Conservation (phyloP, 2,329 filamentous ascomycete genomes). For the Aspergillus puulaauensis region DNA sequence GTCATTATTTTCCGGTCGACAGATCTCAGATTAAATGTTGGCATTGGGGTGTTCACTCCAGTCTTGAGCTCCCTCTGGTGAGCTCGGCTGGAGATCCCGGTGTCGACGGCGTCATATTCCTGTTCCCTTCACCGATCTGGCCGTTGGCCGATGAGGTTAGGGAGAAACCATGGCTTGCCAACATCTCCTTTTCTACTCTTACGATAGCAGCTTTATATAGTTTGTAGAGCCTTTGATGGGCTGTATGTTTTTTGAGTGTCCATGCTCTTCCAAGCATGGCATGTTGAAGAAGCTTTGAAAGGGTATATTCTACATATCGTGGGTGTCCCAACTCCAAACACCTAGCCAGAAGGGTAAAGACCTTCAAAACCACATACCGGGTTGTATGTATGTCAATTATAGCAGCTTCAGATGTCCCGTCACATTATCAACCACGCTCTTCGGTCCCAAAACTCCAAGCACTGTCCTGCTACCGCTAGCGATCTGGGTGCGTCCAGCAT, state of each 20-base stretch:
- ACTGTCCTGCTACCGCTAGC: conserved; percentile 90
- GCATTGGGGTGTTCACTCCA: conserved; percentile 48
- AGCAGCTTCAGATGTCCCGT: conserved; percentile 83
- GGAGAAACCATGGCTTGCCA: conserved; percentile 81
- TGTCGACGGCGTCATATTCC: conserved; percentile 78
- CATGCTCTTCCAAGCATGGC: neutral
- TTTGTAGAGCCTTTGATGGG: neutral
- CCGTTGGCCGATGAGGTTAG: conserved; percentile 87
- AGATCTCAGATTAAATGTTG: conserved; percentile 78
- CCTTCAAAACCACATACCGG: neutral
- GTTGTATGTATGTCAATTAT: conserved; percentile 43
- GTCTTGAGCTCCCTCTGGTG: conserved; percentile 71
- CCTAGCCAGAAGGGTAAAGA: neutral
- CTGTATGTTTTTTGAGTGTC: neutral
- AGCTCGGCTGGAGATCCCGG: conserved; percentile 61
- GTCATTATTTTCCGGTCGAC: conserved; percentile 89
- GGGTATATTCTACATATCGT: neutral
- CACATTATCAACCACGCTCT: conserved; percentile 80
- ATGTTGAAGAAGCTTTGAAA: neutral
- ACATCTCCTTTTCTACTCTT: conserved; percentile 50
- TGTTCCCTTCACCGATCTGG: conserved; percentile 76
- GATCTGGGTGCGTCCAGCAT: conserved; percentile 97
- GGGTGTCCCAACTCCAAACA: neutral
- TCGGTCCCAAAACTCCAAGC: conserved; percentile 78
- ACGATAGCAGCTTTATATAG: conserved; percentile 3